Evolutionary conservation across 768 basidiomycete species (phyloP), one percentile per base, ranked within the genome.

Genomic region (Lactarius vividus): DNA sequence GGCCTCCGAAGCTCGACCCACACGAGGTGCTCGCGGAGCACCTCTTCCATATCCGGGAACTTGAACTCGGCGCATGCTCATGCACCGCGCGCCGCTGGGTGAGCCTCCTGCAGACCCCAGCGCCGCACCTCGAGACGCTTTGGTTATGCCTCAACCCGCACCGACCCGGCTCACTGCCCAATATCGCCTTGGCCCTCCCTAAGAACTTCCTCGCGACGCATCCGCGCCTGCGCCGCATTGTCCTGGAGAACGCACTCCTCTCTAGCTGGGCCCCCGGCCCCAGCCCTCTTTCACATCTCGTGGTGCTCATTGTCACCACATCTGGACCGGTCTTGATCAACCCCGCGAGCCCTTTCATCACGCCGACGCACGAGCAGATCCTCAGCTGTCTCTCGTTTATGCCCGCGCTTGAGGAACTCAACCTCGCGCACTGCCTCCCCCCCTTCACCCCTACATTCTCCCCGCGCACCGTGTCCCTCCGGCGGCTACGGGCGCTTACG

Each of bases 11-110:
- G 11, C 49, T 66, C 11, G 65, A 66, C 39, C 61, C 65, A 2
- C 9, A 39, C 35, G 57, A 59, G 44, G 61, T 66, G 39, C 65
- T 66, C 39, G n/a, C 57, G 10, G 44, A 63, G 7, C 61, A 66
- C 31, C 65, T 66, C 39, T 66, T 54, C 23, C 65, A 66, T 15
- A 66, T 66, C 52, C 49, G 44, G 28, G 61, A 63, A 35, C 61
- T 18, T 58, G 65, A 61, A 57, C 56, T 8, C 29, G 28, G 29
- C 49, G 61, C n/a, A 44, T 66, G 65, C 49, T 42, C 26, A 4
- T 49, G 20, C 57, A 42, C 11, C 15, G 35, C 58, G 5, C 7
- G 40, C 10, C 65, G 39, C 4, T 66, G 61, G 61, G 49, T 66
- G 11, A 18, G 23, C 40, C 57, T 62, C 29, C 57, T 66, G 16